Conservation (phyloP, 2,329 filamentous ascomycete species). For the Colletotrichum trifolii region DNA sequence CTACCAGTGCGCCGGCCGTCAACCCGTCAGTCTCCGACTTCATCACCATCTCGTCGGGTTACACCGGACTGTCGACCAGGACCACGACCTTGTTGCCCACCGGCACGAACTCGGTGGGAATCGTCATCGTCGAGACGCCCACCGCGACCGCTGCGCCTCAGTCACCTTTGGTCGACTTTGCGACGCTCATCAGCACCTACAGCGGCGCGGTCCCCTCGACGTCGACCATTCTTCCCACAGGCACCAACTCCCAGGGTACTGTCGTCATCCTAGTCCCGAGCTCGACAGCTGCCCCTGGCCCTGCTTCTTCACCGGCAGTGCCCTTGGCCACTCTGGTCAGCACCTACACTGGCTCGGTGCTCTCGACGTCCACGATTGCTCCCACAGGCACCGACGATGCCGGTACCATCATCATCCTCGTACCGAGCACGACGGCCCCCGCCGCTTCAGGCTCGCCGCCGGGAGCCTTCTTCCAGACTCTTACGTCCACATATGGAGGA, state of each 20-base stretch:
- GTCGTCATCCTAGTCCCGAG: constrained; percentile 22
- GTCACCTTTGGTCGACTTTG: background rate
- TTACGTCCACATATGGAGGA: constrained; percentile 22
- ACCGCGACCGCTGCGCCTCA: background rate
- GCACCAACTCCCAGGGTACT: constrained; percentile 5
- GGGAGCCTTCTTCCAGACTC: constrained; percentile 12
- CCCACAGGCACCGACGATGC: background rate
- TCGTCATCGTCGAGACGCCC: constrained; percentile 11
- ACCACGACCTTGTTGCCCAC: constrained; percentile 4
- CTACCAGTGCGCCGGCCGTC: too few relatives aligned
- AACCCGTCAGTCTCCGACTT: background rate
- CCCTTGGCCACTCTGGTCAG: constrained; percentile 18
- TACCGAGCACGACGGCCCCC: constrained; percentile 14
- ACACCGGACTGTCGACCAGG: background rate
- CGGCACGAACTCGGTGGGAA: background rate
- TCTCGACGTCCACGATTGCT: constrained; percentile 17
- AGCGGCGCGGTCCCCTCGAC: constrained; percentile 13
- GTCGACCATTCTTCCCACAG: constrained; percentile 19
- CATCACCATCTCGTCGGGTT: constrained; percentile 11
- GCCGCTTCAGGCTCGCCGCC: background rate
- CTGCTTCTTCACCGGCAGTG: background rate
- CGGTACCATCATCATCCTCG: constrained; percentile 24
- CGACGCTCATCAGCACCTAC: constrained; percentile 28
- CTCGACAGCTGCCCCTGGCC: background rate
- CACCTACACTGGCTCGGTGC: constrained; percentile 15